phyloP scores from a whole-genome alignment of 129 eudicot genomes.

The Deinandra increscens region DNA sequence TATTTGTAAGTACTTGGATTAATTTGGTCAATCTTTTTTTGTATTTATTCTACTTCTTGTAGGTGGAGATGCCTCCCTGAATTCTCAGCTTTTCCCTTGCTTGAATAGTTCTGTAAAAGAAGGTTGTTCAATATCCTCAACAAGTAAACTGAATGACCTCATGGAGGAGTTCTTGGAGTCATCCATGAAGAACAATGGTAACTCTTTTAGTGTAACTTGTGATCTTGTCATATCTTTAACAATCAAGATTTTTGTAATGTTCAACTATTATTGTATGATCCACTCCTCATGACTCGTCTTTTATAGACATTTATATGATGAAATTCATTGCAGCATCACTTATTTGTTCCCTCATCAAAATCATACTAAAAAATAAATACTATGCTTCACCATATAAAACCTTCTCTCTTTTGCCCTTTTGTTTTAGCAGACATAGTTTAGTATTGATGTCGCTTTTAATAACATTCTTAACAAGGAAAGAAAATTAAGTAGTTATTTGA shows the following conservation, averaged over 20 bases:
- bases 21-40: background rate
- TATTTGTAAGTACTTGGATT: background rate
- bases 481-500: slow-evolving; percentile 10
- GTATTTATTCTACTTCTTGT: slow-evolving; percentile 24
- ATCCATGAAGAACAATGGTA: slow-evolving; percentile 50
- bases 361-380: background rate
- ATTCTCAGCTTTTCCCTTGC: slow-evolving; percentile 67
- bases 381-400: background rate
- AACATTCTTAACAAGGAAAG: background rate
- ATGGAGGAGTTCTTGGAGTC: slow-evolving; percentile 52
- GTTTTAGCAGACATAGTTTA: background rate
- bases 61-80: slow-evolving; percentile 93
- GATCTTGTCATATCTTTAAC: slow-evolving; percentile 3
- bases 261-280: background rate
- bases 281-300: background rate
- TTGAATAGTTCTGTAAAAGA: slow-evolving; percentile 43
- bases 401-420: background rate
- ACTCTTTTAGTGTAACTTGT: slow-evolving; percentile 18
- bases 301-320: background rate
- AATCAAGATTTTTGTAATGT: background rate
- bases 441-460: background rate
- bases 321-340: background rate
- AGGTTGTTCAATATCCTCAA: slow-evolving; percentile 38
- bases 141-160: slow-evolving; percentile 44
- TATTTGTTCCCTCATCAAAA: too few relatives aligned